phyloP scores from a whole-genome alignment of 2,329 filamentous ascomycete genomes.

The Dryadomyces sulphureus region DNA sequence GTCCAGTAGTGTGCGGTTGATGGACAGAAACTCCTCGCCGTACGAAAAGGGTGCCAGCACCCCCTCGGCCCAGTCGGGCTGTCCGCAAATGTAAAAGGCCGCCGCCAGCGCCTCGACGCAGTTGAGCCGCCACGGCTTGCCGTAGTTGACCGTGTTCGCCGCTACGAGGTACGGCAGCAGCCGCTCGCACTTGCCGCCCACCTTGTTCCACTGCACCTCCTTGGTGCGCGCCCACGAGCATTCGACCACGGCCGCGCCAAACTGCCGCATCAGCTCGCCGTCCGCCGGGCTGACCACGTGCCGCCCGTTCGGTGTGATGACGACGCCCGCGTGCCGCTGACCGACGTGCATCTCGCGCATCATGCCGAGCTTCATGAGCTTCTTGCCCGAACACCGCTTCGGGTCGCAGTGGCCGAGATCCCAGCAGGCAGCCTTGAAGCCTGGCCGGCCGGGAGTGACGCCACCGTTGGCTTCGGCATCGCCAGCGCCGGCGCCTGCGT shows the following conservation, averaged over 20 bases:
- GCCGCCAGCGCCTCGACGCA: slow-evolving; percentile 91
- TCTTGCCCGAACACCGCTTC: slow-evolving; percentile 91
- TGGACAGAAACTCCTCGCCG: slow-evolving; percentile 74
- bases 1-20: slow-evolving; percentile 71
- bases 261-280: slow-evolving; percentile 64
- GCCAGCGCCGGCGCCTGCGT: slow-evolving; percentile 23
- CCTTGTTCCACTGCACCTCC: slow-evolving; percentile 80
- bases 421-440: slow-evolving; percentile 93
- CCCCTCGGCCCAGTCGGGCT: slow-evolving; percentile 76
- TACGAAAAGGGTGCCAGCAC: slow-evolving; percentile 79
- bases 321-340: slow-evolving; percentile 80
- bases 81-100: slow-evolving; percentile 84
- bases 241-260: slow-evolving; percentile 90
- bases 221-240: slow-evolving; percentile 89
- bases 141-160: slow-evolving; percentile 95
- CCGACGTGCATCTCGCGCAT: slow-evolving; percentile 90
- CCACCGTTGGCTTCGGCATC: slow-evolving; percentile 18
- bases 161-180: slow-evolving; percentile 89
- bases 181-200: slow-evolving; percentile 86
- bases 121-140: slow-evolving; percentile 86
- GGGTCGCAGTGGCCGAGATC: slow-evolving; percentile 96
- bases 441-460: slow-evolving; percentile 17
- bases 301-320: slow-evolving; percentile 92
- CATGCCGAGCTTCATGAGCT: slow-evolving; percentile 77
- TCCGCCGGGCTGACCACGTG: slow-evolving; percentile 73